A percentile compares a stretch with the other conserved stretches of the same genome.
phyloP scores from a whole-genome alignment of 768 basidiomycete genomes.

The Russula compacta region DNA sequence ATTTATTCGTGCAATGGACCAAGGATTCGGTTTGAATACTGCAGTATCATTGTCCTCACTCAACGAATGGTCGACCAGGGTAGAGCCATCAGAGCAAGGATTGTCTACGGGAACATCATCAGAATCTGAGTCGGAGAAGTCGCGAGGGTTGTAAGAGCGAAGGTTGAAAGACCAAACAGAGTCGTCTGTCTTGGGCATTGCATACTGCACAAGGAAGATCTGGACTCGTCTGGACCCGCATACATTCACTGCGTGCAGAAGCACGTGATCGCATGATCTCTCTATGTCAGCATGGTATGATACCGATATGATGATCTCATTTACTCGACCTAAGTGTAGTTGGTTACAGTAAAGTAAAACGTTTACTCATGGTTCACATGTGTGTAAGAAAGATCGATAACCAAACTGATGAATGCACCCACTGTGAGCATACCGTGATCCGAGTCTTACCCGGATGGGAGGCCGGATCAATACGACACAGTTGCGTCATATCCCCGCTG shows the following conservation, averaged over 20 bases:
- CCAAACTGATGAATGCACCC: background rate
- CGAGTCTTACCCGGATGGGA: background rate
- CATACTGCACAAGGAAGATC: background rate
- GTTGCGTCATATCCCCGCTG: constrained; percentile 5
- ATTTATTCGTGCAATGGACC: constrained; percentile 74
- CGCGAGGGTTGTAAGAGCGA: constrained; percentile 22
- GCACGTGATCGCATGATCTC: background rate
- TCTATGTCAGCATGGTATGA: no score
- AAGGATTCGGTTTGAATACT: constrained; percentile 65
- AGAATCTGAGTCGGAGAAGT: constrained; percentile 21
- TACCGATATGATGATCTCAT: no score
- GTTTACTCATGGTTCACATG: background rate
- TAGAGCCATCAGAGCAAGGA: constrained; percentile 9
- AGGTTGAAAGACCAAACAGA: constrained; percentile 28
- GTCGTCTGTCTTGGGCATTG: constrained; percentile 5
- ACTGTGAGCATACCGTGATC: background rate
- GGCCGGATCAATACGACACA: background rate
- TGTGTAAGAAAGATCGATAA: background rate
- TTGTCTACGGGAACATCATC: constrained; percentile 13
- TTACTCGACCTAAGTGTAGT: no score
- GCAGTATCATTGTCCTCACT: constrained; percentile 46
- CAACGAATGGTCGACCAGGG: constrained; percentile 25
- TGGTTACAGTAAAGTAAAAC: no score
- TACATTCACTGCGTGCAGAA: background rate
- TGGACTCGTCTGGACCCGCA: background rate